Conservation (phyloP, 2,329 filamentous ascomycete species). For the Verticillium albo-atrum region DNA sequence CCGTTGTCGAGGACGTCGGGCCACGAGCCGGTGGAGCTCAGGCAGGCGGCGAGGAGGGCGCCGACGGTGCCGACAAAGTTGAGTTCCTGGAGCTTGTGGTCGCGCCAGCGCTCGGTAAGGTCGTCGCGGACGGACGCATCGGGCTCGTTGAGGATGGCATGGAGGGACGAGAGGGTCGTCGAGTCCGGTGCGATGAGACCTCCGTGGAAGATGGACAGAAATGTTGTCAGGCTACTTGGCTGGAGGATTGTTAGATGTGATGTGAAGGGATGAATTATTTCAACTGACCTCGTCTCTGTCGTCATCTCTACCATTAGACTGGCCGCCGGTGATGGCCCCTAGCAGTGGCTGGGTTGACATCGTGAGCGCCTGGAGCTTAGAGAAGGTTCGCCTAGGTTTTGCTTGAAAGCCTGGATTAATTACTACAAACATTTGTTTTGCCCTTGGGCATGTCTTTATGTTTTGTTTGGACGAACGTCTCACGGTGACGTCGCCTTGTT, state of each 20-base stretch:
- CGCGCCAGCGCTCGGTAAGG: conserved; percentile 30
- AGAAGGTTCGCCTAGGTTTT: too few species aligned
- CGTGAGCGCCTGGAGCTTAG: not conserved
- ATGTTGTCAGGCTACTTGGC: not conserved
- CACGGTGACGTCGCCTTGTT: not conserved
- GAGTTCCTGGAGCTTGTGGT: conserved; percentile 32
- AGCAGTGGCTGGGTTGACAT: not conserved
- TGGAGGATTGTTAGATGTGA: not conserved
- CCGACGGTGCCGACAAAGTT: conserved; percentile 35
- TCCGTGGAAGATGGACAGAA: conserved; percentile 2
- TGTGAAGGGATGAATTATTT: not conserved
- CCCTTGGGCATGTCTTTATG: not conserved
- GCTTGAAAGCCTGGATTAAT: too few species aligned
- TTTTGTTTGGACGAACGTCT: not conserved
- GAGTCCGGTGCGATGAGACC: conserved; percentile 3
- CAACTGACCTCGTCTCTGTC: not conserved
- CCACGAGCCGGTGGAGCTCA: conserved; percentile 38
- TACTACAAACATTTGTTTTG: too few species aligned
- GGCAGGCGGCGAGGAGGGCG: conserved; percentile 7
- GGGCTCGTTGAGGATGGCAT: conserved; percentile 2
- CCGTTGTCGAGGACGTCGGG: conserved; percentile 32
- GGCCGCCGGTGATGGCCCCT: not conserved
- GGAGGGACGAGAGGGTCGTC: not conserved
- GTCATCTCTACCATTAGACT: not conserved
- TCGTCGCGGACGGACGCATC: conserved; percentile 16